Conservation (phyloP, 495 filamentous ascomycete genomes). For the Penicillium subrubescens region DNA sequence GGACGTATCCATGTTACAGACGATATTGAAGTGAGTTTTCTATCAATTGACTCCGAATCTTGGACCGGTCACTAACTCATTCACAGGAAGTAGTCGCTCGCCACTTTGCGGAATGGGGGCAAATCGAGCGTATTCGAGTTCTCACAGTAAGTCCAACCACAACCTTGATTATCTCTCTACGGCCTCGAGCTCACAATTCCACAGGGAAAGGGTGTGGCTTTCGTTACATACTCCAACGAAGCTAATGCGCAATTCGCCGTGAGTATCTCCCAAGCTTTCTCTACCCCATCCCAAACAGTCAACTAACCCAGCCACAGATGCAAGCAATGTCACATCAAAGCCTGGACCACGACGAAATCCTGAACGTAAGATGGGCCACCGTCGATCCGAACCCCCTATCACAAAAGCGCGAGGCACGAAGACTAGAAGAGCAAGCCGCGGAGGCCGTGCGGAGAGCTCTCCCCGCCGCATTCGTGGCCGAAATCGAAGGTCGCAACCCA, state of each 20-base stretch:
- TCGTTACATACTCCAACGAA: conserved; percentile 68
- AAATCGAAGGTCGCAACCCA: conserved; percentile 89
- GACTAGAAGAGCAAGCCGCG: conserved; percentile 96
- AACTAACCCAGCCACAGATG: conserved; percentile 10
- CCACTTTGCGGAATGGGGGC: conserved; percentile 94
- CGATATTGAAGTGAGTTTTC: conserved; percentile 69
- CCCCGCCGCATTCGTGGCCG: conserved; percentile 88
- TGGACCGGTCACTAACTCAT: neutral
- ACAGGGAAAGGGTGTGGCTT: conserved; percentile 67
- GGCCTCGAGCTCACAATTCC: neutral
- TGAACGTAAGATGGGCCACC: conserved; percentile 98
- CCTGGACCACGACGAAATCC: conserved; percentile 82
- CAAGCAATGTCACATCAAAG: conserved; percentile 88
- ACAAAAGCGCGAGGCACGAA: conserved; percentile 85
- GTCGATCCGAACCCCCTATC: conserved; percentile 95
- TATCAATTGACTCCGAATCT: neutral
- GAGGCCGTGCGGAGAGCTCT: conserved; percentile 89
- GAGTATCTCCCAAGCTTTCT: neutral
- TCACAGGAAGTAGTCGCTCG: conserved; percentile 77
- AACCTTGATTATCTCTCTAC: neutral
- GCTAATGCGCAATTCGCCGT: conserved; percentile 84
- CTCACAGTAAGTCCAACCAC: conserved; percentile 64
- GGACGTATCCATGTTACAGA: conserved; percentile 95
- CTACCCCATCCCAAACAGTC: neutral
- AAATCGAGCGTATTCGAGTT: conserved; percentile 85